These are phyloP conservation scores for Hymenoscyphus linearis DNA, from an alignment of 2,329 filamentous ascomycete genomes.

Conservation along the genomic window DNA sequence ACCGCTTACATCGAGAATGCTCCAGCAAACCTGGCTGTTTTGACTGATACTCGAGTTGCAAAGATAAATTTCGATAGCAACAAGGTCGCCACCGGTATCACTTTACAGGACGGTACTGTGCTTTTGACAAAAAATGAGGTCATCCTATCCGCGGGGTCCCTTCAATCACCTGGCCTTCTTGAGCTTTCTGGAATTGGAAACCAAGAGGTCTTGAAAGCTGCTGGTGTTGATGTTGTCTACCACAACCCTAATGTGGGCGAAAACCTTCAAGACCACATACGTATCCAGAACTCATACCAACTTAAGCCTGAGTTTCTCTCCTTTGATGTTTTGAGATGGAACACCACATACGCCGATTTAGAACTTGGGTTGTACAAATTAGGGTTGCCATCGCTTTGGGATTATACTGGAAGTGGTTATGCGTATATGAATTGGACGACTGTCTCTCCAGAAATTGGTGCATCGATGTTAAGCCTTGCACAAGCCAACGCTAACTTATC, in stretches of 20 bases:
- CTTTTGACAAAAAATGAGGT: constrained; percentile 35
- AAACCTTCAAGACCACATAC: constrained; percentile 42
- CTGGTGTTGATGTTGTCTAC: constrained; percentile 41
- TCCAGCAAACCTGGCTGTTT: constrained; percentile 63
- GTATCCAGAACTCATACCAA: constrained; percentile 22
- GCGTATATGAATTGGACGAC: constrained; percentile 39
- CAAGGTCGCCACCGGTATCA: constrained; percentile 18
- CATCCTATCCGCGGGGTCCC: constrained; percentile 45
- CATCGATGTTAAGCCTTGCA: constrained; percentile 32
- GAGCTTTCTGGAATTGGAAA: constrained; percentile 47
- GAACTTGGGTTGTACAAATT: constrained; percentile 30
- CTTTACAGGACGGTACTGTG: constrained; percentile 11
- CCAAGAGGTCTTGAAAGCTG: constrained; percentile 37
- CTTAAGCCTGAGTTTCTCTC: constrained; percentile 17
- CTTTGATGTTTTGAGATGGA: constrained; percentile 20
- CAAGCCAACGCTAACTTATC: constrained; percentile 29
- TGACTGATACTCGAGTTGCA: constrained; percentile 80
- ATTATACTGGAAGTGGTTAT: constrained; percentile 32
- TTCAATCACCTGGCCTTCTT: constrained; percentile 47
- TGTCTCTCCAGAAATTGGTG: constrained; percentile 31
- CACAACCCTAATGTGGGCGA: constrained; percentile 47
- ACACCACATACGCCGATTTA: constrained; percentile 29
- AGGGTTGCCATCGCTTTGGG: constrained; percentile 16
- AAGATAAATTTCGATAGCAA: constrained; percentile 51
- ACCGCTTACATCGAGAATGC: constrained; percentile 37